phyloP scores from a whole-genome alignment of 2,329 filamentous ascomycete genomes.

The Pseudogymnoascus sp. region DNA sequence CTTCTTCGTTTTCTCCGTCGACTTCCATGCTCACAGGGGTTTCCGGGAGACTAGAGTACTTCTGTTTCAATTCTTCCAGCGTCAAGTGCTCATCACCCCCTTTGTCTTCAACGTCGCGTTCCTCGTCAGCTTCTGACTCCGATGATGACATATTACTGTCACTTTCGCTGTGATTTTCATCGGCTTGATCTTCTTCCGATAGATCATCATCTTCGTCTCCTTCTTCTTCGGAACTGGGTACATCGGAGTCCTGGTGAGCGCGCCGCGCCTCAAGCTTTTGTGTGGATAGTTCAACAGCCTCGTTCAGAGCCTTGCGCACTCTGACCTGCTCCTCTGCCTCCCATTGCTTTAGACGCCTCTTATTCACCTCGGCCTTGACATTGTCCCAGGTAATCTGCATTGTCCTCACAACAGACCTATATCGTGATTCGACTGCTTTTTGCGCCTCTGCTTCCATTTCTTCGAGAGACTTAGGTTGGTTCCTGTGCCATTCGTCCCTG shows the following conservation, averaged over 20 bases:
- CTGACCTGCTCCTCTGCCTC: conserved; percentile 55
- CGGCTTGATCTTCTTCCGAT: conserved; percentile 37
- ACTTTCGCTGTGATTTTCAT: conserved; percentile 32
- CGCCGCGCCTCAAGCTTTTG: conserved; percentile 57
- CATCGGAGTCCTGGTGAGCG: conserved; percentile 44
- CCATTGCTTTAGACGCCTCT: conserved; percentile 50
- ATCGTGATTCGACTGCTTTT: conserved; percentile 56
- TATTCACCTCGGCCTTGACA: conserved; percentile 52
- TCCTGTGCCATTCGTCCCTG: conserved; percentile 63
- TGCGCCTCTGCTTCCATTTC: conserved; percentile 73
- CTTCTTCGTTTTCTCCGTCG: conserved; percentile 14
- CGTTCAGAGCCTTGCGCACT: conserved; percentile 60
- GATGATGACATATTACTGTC: conserved; percentile 55
- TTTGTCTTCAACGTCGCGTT: conserved; percentile 35
- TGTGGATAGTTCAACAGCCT: conserved; percentile 64
- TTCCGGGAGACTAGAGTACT: conserved; percentile 57
- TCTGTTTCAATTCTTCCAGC: conserved; percentile 57
- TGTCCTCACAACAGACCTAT: conserved; percentile 59
- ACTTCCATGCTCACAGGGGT: conserved; percentile 23
- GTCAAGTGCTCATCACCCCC: conserved; percentile 56
- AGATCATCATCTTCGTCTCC: conserved; percentile 28
- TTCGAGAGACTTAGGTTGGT: conserved; percentile 67
- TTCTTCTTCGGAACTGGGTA: conserved; percentile 32
- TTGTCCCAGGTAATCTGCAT: conserved; percentile 55
- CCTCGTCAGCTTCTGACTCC: conserved; percentile 50